Evolutionary conservation across 2,329 filamentous ascomycete genomes (phyloP), one percentile per base, ranked within the genome.

Genomic region (Penicillium sp.): DNA sequence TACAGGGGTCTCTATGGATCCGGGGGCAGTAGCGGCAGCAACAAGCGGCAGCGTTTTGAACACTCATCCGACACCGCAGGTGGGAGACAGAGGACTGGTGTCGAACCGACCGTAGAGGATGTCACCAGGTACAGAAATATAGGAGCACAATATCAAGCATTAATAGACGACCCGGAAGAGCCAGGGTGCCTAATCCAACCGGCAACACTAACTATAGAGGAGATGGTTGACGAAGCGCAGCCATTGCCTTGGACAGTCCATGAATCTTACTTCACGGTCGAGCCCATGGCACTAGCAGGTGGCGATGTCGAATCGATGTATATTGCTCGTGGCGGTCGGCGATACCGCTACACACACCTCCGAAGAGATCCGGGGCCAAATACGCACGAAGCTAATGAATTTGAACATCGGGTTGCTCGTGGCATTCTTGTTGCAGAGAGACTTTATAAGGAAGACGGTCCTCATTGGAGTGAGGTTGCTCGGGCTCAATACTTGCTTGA

Each of bases 391-490:
- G 8, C 14, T n/a, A 33, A 33, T 12, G 43, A 35, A 25, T 45
- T 25, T 8, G 43, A 45, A 12, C 43, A 45, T 25, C 30, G 19
- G 5, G 30, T 45, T 16, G 10, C 26, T 25, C 35, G 19, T 1
- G 51, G 51, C 1, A 14, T 41, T 11, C 26, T 53, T 19, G 14
- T 49, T 33, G 51, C 10, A 2, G 22, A 53, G 16, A 42, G 11
- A 22, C 12, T 53, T 8, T 35, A 1, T 4, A 30, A 19, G 2
- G 11, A 19, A 11, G 17, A 35, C 0, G 51, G 51, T 12, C 51
- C 17, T n/a, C 22, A 49, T 42, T 53, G 51, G 51, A 49, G 26
- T 16, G 51, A 49, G 8, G 8, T 42, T 7, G 51, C 51, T 25
- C 37, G 26, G 10, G 44, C 36, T 17, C n/a, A 49, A n/a, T 53